Evolutionary conservation across 2,329 filamentous ascomycete species (phyloP), one percentile per base, ranked within the genome.

Genomic region (Diaporthe sp.): DNA sequence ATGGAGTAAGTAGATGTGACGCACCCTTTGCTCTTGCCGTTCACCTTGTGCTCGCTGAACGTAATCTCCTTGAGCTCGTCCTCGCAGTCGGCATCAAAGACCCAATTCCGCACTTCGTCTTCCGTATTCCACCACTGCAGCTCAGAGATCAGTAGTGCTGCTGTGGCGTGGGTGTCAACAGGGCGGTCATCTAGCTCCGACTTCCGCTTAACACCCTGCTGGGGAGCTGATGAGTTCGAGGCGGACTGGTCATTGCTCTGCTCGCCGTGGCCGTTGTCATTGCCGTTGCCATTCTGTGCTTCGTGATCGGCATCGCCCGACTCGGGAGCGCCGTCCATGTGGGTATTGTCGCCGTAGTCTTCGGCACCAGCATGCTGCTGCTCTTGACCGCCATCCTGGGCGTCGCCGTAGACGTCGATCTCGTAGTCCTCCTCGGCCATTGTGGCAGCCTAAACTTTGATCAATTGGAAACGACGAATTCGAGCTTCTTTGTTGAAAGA

Each of bases 41-140:
- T 99, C 65, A 98, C 96, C 83, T 99, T 99, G 85, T 98, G 97
- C 84, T 99, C 97, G 81, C 95, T 98, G 84, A 98, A 99, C 0
- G 96, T 98, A 71, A 99, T 92, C 77, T 98, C 97, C 80, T 94
- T 95, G 25, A 98, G 86, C 81, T 98, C 95, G 61, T 93, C 90
- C 83, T 98, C 97, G 79, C 92, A 94, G 2, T 90, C 91, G n/a
- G 94, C 94, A 78, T 94, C 90, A 78, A 92, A 92, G 34, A 94
- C 89, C 94, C 95, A 98, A 70, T 94, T 94, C 72, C 97, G 94
- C 74, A 99, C 91, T 80, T 98, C 95, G 81, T 99, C 97, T 82
- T 99, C 97, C 3, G 94, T 98, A 42, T 93, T 96, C 96, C 96
- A 98, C 97, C 97, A 99, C 83, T 94, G 94, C 13, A 99, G 88